These are phyloP conservation scores for Penstemon barbatus DNA, from an alignment of 257 asterid species.

Conservation along the genomic window DNA sequence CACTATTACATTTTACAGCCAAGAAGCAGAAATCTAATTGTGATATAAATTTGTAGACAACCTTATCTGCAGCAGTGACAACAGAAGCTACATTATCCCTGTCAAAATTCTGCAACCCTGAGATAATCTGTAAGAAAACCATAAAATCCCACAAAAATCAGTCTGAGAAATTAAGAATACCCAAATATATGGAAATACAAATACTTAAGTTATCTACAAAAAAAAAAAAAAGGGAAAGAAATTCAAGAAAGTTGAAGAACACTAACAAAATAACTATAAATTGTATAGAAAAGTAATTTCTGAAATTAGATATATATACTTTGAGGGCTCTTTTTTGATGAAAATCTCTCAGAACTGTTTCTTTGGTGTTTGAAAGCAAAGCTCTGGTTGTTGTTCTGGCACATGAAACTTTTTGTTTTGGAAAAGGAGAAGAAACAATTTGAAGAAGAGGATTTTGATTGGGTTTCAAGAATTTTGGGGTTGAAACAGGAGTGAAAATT, in stretches of 20 bases:
- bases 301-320: conserved; percentile 35
- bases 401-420: conserved; percentile 34
- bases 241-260: not conserved
- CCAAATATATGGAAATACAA: not conserved
- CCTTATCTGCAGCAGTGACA: conserved; percentile 95
- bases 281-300: not conserved
- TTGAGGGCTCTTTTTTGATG: conserved; percentile 76
- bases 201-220: not conserved
- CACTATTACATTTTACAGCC: not conserved
- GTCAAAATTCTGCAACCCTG: conserved; percentile 82
- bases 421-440: conserved; percentile 30
- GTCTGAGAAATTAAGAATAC: not conserved
- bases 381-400: conserved; percentile 51
- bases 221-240: not conserved
- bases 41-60: conserved; percentile 17
- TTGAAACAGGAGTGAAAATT: conserved; percentile 44
- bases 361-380: conserved; percentile 59
- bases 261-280: not conserved
- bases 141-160: not conserved
- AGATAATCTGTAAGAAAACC: conserved; percentile 58
- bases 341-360: conserved; percentile 62
- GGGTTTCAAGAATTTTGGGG: conserved; percentile 40
- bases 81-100: conserved; percentile 81
- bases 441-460: conserved; percentile 44
- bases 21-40: not conserved